Base-by-base conservation (phyloP, 768 basidiomycete genomes). In the Amanita pseudoporphyria region DNA sequence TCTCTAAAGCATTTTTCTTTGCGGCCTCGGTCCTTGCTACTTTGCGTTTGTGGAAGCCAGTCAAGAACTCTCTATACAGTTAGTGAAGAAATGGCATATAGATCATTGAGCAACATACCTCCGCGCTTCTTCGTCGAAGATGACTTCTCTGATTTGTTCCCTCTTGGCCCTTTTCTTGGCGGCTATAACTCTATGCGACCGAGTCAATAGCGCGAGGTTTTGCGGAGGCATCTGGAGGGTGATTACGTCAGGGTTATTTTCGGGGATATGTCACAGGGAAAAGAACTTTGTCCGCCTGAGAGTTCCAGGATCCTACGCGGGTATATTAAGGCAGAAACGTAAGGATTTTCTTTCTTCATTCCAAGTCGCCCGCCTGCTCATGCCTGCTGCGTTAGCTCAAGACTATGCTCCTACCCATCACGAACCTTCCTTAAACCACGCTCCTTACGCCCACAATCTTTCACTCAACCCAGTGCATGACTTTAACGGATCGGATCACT, bases 41-140 rank as follows among this genome's bases (percentile, higher is more conserved):
- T 66, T 95, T 96, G 57, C 93, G 81, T 67, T 94, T 94, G 64
- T 87, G 85, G 63, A 96, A 96, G 22, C 93, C 93, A 14, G 91
- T 94, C 61, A 96, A 69, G 66, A 87, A 96, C 52, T 94, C 85
- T 60, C 92, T 94, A 58, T 35, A 39, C 45, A 54, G 35, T 40
- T 49, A 53, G 51, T 58, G 46, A 55, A 57, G 53, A 47, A 54
- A 22, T 52, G 41, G 49, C 21, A 54, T 41, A 47, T 10, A 18
- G 30, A 40, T 33, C 38, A 42, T 46, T 52, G 24, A 40, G 24
- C 43, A 21, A 64, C 69, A 33, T 45, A 87, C 91, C 79, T 78
- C 57, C 92, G 73, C 1, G 88, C 88, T 32, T 79, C 76, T 36
- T 96, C 92, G 61, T 96, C 89, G 59, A 96, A 96, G 6, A 91